A percentile compares a stretch with the other conserved stretches of the same genome.
Evolutionary conservation across 2,329 filamentous ascomycete genomes (phyloP).

Genomic region (Cyanodermella asteris): DNA sequence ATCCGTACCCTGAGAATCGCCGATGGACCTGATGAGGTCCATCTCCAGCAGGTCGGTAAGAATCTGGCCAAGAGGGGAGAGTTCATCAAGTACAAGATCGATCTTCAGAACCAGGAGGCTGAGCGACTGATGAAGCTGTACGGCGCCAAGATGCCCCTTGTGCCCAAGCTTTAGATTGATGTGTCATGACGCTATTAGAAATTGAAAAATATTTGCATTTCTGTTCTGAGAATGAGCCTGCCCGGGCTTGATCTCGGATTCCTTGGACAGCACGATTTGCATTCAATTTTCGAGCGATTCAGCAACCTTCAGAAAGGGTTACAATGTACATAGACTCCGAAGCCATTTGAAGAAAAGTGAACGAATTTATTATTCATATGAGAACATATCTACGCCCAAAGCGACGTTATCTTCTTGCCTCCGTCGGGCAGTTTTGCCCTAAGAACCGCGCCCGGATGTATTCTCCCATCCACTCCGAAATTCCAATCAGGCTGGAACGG

Average conservation of each 20-base stretch:
- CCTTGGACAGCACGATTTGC: neutral
- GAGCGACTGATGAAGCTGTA: slow-evolving; percentile 16
- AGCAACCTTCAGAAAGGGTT: too few relatives aligned
- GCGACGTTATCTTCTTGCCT: slow-evolving; percentile 17
- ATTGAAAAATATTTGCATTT: too few relatives aligned
- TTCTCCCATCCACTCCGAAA: slow-evolving; percentile 20
- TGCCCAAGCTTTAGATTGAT: too few relatives aligned
- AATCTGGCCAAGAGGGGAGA: slow-evolving; percentile 30
- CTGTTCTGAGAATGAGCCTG: too few relatives aligned
- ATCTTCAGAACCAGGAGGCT: slow-evolving; percentile 19
- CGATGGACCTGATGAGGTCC: slow-evolving; percentile 93
- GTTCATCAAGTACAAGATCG: slow-evolving; percentile 20
- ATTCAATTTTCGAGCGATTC: too few relatives aligned
- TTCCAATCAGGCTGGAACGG: slow-evolving; percentile 27
- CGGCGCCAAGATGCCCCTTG: too few relatives aligned
- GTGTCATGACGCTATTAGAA: too few relatives aligned
- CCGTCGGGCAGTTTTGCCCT: slow-evolving; percentile 19
- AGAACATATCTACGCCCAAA: slow-evolving; percentile 3
- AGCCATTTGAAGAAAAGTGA: too few relatives aligned
- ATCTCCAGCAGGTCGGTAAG: slow-evolving; percentile 37
- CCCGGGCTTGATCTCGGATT: too few relatives aligned
- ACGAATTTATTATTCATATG: too few relatives aligned
- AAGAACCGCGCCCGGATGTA: slow-evolving; percentile 23
- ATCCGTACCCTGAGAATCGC: slow-evolving; percentile 68
- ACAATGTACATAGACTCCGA: too few relatives aligned